Percentiles rank a stretch among this genome's conserved stretches.
Evolutionary conservation across 2,329 filamentous ascomycete genomes (phyloP).

Genomic region (Beauveria asiatica): DNA sequence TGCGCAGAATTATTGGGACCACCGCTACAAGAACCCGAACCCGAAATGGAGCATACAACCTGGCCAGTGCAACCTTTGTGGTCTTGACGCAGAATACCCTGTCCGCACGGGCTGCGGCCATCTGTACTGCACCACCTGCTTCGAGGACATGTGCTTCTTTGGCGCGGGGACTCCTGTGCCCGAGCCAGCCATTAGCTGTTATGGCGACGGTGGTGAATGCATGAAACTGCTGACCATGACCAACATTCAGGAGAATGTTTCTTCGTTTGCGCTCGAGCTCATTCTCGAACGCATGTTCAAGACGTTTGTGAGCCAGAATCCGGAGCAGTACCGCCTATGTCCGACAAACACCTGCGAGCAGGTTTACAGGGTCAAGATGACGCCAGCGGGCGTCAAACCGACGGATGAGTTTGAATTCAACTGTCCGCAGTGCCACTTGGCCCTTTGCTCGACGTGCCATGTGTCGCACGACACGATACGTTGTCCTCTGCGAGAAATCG

Average conservation of each 20-base stretch:
- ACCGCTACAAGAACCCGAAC: neutral
- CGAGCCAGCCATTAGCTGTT: slow-evolving; percentile 1
- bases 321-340: slow-evolving; percentile 5
- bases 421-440: slow-evolving; percentile 4
- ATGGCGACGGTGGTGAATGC: slow-evolving; percentile 5
- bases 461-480: slow-evolving; percentile 7
- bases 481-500: neutral
- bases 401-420: slow-evolving; percentile 3
- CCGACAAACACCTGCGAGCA: slow-evolving; percentile 6
- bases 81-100: neutral
- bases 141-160: slow-evolving; percentile 10
- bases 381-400: neutral
- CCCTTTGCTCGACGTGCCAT: slow-evolving; percentile 7
- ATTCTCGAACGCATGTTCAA: slow-evolving; percentile 4
- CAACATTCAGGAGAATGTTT: neutral
- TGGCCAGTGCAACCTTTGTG: neutral
- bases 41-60: neutral
- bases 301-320: slow-evolving; percentile 1
- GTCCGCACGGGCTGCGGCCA: slow-evolving; percentile 3
- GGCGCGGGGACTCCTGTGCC: neutral
- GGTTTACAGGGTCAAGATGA: neutral
- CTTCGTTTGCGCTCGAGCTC: slow-evolving; percentile 2
- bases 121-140: slow-evolving; percentile 3
- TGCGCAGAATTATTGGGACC: neutral
- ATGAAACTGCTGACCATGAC: neutral